Conservation (phyloP, 208 protist genomes). For the Histomonas meleagridis region DNA sequence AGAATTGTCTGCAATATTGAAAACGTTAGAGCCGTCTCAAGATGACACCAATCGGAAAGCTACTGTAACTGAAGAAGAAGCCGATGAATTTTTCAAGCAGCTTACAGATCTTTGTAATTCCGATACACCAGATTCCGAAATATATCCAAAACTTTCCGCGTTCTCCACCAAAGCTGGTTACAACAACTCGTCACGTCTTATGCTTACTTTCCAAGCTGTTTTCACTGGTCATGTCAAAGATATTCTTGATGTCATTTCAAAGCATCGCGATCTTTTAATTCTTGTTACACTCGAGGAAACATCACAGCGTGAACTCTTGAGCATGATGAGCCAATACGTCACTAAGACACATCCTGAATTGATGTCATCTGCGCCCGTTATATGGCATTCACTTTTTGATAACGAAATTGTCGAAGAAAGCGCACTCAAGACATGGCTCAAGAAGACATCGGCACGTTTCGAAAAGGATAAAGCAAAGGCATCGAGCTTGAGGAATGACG, state of each 20-base stretch:
- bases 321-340: neutral
- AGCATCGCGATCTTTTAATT: neutral
- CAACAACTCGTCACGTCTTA: neutral
- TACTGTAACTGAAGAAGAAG: neutral
- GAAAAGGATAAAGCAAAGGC: neutral
- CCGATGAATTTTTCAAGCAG: neutral
- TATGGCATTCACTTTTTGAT: neutral
- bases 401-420: conserved; percentile 25
- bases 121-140: neutral
- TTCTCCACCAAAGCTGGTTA: no score
- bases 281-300: neutral
- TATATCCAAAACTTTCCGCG: neutral
- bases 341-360: neutral
- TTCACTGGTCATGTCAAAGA: neutral
- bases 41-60: no score
- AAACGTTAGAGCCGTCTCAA: neutral
- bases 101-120: neutral
- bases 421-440: neutral
- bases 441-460: neutral
- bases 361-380: neutral
- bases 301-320: neutral
- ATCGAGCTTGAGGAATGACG: neutral
- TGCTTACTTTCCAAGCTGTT: neutral
- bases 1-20: no score
- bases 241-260: neutral